A percentile compares a stretch with the other conserved stretches of the same genome.
Evolutionary conservation across 2,329 filamentous ascomycete genomes (phyloP).

Genomic region (Trichothecium roseum): DNA sequence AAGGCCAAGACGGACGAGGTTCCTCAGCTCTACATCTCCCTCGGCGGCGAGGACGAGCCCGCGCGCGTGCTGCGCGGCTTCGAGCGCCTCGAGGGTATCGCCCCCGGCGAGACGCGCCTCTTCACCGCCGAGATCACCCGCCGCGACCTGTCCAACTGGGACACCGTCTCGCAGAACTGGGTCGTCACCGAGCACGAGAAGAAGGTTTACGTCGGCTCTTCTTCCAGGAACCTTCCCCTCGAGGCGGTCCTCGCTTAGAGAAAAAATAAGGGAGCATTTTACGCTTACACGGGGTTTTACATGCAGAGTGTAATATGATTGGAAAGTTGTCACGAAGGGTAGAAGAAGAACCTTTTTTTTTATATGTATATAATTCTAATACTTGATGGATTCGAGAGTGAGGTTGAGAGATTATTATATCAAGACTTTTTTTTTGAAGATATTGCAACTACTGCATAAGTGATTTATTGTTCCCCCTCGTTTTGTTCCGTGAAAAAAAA

Average conservation of each 20-base stretch:
- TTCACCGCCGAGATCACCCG: slow-evolving; percentile 44
- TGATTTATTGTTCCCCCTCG: no score
- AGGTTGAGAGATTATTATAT: no score
- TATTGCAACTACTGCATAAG: no score
- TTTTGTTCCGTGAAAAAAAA: no score
- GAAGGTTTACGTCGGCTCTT: slow-evolving; percentile 44
- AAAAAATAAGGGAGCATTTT: no score
- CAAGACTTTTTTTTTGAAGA: no score
- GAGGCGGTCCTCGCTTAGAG: slow-evolving; percentile 14
- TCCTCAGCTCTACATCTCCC: slow-evolving; percentile 67
- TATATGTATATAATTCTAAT: no score
- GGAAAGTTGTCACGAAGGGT: no score
- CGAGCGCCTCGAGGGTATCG: slow-evolving; percentile 49
- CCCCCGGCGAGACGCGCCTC: slow-evolving; percentile 42
- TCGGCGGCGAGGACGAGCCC: slow-evolving; percentile 68
- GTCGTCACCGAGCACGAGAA: slow-evolving; percentile 38
- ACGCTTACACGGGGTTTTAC: no score
- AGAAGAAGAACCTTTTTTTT: no score
- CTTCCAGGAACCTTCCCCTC: slow-evolving; percentile 43
- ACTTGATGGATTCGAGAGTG: no score
- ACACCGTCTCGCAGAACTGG: slow-evolving; percentile 45
- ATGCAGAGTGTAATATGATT: no score
- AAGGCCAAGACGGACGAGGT: slow-evolving; percentile 56
- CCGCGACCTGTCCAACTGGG: slow-evolving; percentile 53
- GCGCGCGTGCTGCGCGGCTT: slow-evolving; percentile 58